These are phyloP conservation scores for Pouteria glomerata DNA, from an alignment of 148 eudicot genomes.

Conservation along the genomic window DNA sequence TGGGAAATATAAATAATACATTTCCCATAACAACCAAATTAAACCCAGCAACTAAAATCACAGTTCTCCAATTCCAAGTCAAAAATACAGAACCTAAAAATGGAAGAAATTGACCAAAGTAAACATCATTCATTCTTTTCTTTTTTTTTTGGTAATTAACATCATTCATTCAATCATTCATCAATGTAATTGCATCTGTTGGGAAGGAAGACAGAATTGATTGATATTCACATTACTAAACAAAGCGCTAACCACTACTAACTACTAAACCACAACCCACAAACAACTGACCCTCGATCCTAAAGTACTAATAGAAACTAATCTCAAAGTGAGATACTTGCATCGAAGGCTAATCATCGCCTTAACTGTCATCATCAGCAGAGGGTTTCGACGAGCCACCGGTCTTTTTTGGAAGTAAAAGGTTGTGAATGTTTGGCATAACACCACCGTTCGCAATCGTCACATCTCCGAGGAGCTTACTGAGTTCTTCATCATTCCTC, in stretches of 20 bases:
- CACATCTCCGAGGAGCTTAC: constrained; percentile 7
- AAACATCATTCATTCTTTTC: too few relatives aligned
- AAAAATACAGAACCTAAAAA: too few relatives aligned
- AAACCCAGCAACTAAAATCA: too few relatives aligned
- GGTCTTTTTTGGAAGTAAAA: not conserved
- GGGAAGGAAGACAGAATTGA: not conserved
- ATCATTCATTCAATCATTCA: not conserved
- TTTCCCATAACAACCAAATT: too few relatives aligned
- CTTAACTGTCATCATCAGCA: constrained; percentile 1
- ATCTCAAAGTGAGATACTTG: not conserved
- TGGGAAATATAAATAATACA: too few relatives aligned
- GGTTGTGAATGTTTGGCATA: constrained; percentile 10
- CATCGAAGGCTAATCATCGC: not conserved
- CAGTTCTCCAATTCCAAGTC: too few relatives aligned
- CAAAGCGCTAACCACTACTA: not conserved
- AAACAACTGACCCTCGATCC: not conserved
- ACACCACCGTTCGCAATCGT: not conserved
- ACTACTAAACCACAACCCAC: not conserved
- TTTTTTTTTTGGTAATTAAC: too few relatives aligned
- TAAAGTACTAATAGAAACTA: not conserved
- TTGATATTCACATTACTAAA: constrained; percentile 7
- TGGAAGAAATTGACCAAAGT: too few relatives aligned
- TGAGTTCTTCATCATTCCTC: too few relatives aligned
- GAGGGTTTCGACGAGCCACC: constrained; percentile 4
- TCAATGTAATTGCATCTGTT: not conserved